These are phyloP conservation scores for Pyronema omphalodes DNA, from an alignment of 495 filamentous ascomycete genomes.

Conservation along the genomic window DNA sequence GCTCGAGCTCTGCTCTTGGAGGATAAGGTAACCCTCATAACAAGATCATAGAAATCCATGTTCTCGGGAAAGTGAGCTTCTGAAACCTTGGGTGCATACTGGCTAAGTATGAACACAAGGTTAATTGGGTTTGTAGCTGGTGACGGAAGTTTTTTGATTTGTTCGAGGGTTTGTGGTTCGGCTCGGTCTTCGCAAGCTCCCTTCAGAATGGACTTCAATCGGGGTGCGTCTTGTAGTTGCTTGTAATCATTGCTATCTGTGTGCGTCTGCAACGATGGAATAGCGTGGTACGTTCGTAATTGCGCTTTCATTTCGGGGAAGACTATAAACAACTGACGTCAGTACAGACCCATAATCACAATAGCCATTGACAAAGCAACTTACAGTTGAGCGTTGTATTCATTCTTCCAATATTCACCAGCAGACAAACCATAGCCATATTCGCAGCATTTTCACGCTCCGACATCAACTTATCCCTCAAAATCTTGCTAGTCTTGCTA, in stretches of 20 bases:
- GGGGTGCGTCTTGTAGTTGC: constrained; percentile 88
- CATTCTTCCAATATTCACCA: constrained; percentile 96
- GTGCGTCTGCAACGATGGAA: constrained; percentile 83
- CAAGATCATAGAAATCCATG: constrained; percentile 85
- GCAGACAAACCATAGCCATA: constrained; percentile 97
- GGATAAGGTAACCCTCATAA: constrained; percentile 72
- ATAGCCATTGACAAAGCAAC: constrained; percentile 16
- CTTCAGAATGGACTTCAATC: constrained; percentile 92
- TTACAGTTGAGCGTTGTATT: constrained; percentile 96
- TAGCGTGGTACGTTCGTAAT: constrained; percentile 92
- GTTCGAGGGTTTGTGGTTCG: constrained; percentile 70
- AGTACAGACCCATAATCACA: neutral
- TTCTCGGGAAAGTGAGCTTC: constrained; percentile 76
- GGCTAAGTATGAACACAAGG: constrained; percentile 83
- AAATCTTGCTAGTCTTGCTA: constrained; percentile 96
- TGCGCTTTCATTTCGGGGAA: constrained; percentile 99
- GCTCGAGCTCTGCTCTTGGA: constrained; percentile 70
- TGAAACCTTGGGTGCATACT: constrained; percentile 77
- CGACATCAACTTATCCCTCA: constrained; percentile 88
- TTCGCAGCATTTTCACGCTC: constrained; percentile 81
- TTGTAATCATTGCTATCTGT: constrained; percentile 95
- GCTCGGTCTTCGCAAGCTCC: constrained; percentile 85
- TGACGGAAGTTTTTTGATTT: constrained; percentile 44
- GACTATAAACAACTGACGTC: constrained; percentile 35
- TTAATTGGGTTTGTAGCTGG: constrained; percentile 95